Evolutionary conservation across 2,329 filamentous ascomycete species (phyloP), one percentile per base, ranked within the genome.

Genomic region (Colletotrichum kahawae): DNA sequence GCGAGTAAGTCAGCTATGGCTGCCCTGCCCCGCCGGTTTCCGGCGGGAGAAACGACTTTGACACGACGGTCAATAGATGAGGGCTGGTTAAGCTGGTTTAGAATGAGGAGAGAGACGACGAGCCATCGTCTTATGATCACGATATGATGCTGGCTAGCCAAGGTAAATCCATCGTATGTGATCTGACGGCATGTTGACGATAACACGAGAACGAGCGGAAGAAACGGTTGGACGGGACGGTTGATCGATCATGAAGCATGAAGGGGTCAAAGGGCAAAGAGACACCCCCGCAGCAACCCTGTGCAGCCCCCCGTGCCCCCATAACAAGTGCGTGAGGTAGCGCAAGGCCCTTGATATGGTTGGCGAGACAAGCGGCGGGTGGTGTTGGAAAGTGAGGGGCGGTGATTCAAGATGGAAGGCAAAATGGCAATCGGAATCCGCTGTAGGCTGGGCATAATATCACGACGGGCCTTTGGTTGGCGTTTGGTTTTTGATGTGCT

Each of bases 381-480:
- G 48, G 34, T 21, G 24, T 21, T 48, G 29, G 65, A 51, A 48
- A 24, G 27, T 29, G 71, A 74, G 67, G 59, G 68, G 62, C 67
- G 29, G 60, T 14, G 36, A 38, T n/a, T 33, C 29, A 54, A 65
- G 36, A 48, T 51, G 16, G 31, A 69, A 57, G 31, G 38, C 14
- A 63, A n/a, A 16, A 71, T 54, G 71, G 29, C 67, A 66, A 54
- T 74, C 36, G n/a, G 67, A 66, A 71, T 66, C 67, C 71, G 71
- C 71, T 62, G 29, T 27, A 34, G 65, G 56, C 27, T 75, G 69
- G 72, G 57, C 33, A 56, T 31, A 62, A 72, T 63, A 27, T 67
- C 60, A 71, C 38, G 24, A 48, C 21, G 24, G 36, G 12, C 65
- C 48, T 59, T 59, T 67, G 38, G 24, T 59, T 67, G 38, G 24